Percentiles rank a stretch among this genome's conserved stretches.
phyloP scores from a whole-genome alignment of 768 basidiomycete species.

The Auriscalpium microsporum region DNA sequence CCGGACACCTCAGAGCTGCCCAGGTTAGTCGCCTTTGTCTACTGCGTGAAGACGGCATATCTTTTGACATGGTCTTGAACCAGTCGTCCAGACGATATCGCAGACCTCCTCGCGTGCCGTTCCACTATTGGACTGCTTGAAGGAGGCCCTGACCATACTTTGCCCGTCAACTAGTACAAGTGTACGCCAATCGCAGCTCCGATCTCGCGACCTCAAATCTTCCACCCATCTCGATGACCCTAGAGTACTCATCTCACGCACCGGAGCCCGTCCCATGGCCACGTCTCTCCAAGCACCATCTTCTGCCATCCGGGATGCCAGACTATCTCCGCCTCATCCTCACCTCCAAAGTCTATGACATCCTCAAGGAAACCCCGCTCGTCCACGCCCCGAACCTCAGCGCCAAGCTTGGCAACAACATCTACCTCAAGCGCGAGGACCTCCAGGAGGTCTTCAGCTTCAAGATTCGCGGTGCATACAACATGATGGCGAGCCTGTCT shows the following conservation, averaged over 20 bases:
- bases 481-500: conserved; percentile 87
- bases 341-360: conserved; percentile 85
- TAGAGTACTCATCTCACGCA: conserved; percentile 64
- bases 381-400: conserved; percentile 83
- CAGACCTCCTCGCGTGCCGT: too few relatives aligned
- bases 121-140: too few relatives aligned
- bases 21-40: too few relatives aligned
- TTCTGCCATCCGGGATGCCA: conserved; percentile 60
- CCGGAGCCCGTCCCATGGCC: conserved; percentile 60
- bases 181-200: too few relatives aligned
- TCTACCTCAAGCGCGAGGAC: conserved; percentile 97
- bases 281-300: conserved; percentile 54
- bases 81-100: too few relatives aligned
- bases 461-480: conserved; percentile 98
- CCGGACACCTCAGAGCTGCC: too few relatives aligned
- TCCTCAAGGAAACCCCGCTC: conserved; percentile 84
- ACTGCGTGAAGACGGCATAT: too few relatives aligned
- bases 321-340: conserved; percentile 87
- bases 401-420: conserved; percentile 79
- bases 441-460: conserved; percentile 97
- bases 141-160: too few relatives aligned
- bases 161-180: too few relatives aligned
- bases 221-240: conserved; percentile 30
- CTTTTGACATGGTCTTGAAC: too few relatives aligned
- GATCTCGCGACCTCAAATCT: not conserved